These are phyloP conservation scores for Lasiodiplodia sp. DNA, from an alignment of 2,329 filamentous ascomycete genomes.

Conservation along the genomic window DNA sequence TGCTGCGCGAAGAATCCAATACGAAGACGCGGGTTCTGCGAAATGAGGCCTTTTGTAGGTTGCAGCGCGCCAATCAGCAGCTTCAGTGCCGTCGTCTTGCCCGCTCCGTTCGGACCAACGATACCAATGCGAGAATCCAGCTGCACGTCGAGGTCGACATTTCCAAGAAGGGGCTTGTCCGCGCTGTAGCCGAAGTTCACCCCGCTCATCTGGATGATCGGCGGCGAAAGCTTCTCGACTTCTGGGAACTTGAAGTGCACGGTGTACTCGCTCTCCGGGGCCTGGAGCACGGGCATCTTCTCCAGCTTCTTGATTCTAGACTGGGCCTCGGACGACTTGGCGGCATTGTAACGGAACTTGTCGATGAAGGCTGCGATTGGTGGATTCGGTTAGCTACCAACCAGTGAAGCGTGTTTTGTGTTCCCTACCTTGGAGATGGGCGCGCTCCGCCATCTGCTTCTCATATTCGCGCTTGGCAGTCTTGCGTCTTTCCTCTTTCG, in stretches of 20 bases:
- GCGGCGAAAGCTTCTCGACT: slow-evolving; percentile 95
- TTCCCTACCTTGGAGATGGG: slow-evolving; percentile 76
- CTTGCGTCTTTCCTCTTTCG: slow-evolving; percentile 96
- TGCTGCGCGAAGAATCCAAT: slow-evolving; percentile 98
- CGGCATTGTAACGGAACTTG: slow-evolving; percentile 99
- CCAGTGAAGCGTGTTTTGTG: not conserved
- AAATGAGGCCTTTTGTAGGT: slow-evolving; percentile 81
- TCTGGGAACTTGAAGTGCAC: slow-evolving; percentile 98
- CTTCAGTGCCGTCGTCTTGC: slow-evolving; percentile 98
- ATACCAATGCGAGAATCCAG: slow-evolving; percentile 98
- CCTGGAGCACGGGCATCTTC: slow-evolving; percentile 89
- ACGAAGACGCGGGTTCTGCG: slow-evolving; percentile 84
- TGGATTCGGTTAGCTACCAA: slow-evolving; percentile 2
- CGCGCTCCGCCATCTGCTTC: slow-evolving; percentile 93
- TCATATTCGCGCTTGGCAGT: slow-evolving; percentile 97
- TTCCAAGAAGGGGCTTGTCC: slow-evolving; percentile 79
- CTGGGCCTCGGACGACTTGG: slow-evolving; percentile 97
- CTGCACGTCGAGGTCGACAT: slow-evolving; percentile 96
- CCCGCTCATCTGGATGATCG: slow-evolving; percentile 95
- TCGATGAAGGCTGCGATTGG: slow-evolving; percentile 79
- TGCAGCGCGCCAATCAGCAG: slow-evolving; percentile 88
- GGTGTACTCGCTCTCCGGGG: slow-evolving; percentile 92
- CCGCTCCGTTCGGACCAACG: slow-evolving; percentile 97
- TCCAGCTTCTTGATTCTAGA: slow-evolving; percentile 99
- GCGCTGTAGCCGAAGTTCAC: slow-evolving; percentile 88